Evolutionary conservation across 805 yeast genomes (phyloP).

Genomic region (Metschnikowia baotianmanensis): DNA sequence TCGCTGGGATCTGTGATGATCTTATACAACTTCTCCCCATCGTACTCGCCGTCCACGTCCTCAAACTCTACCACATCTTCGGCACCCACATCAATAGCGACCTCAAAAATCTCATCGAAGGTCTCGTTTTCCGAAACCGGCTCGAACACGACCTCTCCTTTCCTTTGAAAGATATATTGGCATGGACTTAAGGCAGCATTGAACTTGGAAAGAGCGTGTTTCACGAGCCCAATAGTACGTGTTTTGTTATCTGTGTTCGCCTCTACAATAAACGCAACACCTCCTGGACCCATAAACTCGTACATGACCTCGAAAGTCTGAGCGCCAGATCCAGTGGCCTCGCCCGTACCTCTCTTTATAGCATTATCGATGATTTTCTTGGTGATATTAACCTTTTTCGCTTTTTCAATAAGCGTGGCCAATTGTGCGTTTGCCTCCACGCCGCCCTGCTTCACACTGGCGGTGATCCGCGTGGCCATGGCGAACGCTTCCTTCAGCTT

Average conservation of each 20-base stretch:
- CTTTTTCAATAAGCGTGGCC: constrained; percentile 72
- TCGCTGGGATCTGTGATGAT: constrained; percentile 64
- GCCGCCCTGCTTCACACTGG: constrained; percentile 72
- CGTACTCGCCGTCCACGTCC: constrained; percentile 42
- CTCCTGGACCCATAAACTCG: constrained; percentile 93
- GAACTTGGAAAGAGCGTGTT: constrained; percentile 69
- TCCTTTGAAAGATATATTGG: constrained; percentile 68
- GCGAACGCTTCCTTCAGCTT: constrained; percentile 67
- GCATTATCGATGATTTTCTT: constrained; percentile 88
- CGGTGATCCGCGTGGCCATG: constrained; percentile 68
- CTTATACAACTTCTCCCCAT: constrained; percentile 33
- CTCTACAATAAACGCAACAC: constrained; percentile 80
- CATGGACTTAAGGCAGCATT: constrained; percentile 77
- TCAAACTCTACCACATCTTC: constrained; percentile 67
- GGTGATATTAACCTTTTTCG: constrained; percentile 70
- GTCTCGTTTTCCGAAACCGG: constrained; percentile 31
- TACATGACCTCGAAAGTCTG: constrained; percentile 51
- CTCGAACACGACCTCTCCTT: constrained; percentile 67
- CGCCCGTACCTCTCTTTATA: constrained; percentile 79
- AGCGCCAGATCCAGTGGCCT: constrained; percentile 45
- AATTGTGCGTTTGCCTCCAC: constrained; percentile 64
- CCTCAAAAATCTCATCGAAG: constrained; percentile 72
- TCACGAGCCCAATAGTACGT: constrained; percentile 71
- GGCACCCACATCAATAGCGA: constrained; percentile 72
- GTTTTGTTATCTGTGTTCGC: constrained; percentile 87